phyloP scores from a whole-genome alignment of 495 filamentous ascomycete species.

The Arthonia radiata region DNA sequence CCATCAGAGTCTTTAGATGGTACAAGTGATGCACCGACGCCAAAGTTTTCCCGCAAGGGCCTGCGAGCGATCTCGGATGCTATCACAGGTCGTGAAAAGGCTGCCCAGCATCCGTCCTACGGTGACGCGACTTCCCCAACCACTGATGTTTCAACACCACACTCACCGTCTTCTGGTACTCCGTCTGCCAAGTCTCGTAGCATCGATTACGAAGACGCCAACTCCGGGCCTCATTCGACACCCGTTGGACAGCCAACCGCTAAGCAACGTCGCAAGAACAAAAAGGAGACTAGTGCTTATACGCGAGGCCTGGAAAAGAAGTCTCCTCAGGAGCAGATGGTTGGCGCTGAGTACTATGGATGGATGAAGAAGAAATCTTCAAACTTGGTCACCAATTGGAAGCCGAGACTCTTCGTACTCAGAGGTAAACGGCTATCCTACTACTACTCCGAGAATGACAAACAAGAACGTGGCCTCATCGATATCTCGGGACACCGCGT shows the following conservation, averaged over 20 bases:
- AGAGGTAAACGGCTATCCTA: conserved; percentile 80
- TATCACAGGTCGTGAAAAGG: conserved; percentile 34
- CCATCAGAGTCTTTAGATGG: too few species aligned
- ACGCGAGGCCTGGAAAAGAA: conserved; percentile 66
- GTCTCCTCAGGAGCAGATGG: conserved; percentile 59
- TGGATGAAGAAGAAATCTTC: conserved; percentile 99
- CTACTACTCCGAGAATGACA: conserved; percentile 84
- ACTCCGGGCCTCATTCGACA: conserved; percentile 15
- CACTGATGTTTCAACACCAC: conserved; percentile 39
- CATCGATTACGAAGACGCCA: conserved; percentile 46
- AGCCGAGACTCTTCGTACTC: conserved; percentile 77
- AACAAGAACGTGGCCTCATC: conserved; percentile 80
- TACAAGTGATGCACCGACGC: conserved; percentile 23
- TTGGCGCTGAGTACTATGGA: conserved; percentile 73
- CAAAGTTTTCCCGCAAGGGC: conserved; percentile 24
- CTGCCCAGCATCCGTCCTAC: conserved; percentile 24
- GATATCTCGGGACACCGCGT: conserved; percentile 95
- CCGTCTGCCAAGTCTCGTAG: conserved; percentile 57
- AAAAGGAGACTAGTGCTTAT: conserved; percentile 89
- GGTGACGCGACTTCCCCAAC: conserved; percentile 28
- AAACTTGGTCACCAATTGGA: conserved; percentile 92
- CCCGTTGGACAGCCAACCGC: conserved; percentile 10
- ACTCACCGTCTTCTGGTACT: conserved; percentile 62
- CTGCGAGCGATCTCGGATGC: conserved; percentile 65
- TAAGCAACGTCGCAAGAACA: conserved; percentile 38